phyloP scores from a whole-genome alignment of 495 filamentous ascomycete genomes.

The Penicillium waksmanii region DNA sequence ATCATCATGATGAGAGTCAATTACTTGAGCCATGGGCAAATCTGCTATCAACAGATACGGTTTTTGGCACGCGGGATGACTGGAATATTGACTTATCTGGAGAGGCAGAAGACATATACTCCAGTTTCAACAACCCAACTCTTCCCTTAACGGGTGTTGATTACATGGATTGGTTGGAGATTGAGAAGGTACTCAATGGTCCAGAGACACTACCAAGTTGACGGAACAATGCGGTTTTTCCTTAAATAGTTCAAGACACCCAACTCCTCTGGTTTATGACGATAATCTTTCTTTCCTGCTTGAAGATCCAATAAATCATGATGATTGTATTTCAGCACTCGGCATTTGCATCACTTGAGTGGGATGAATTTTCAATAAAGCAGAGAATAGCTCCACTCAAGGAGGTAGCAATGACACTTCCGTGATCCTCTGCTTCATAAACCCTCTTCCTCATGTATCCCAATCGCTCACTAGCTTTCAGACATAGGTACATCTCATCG shows the following conservation, averaged over 20 bases:
- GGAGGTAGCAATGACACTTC: constrained; percentile 29
- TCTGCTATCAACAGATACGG: constrained; percentile 1
- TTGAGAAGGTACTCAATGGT: constrained; percentile 26
- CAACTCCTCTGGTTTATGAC: too few relatives aligned
- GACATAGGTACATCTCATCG: constrained; percentile 18
- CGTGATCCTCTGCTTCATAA: constrained; percentile 32
- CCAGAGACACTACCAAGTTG: constrained; percentile 1
- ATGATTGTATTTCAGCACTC: too few relatives aligned
- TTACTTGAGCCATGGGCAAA: constrained; percentile 24
- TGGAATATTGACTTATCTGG: constrained; percentile 24
- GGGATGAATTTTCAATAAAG: constrained; percentile 15
- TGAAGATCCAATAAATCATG: too few relatives aligned
- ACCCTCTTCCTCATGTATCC: constrained; percentile 11
- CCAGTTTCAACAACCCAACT: constrained; percentile 27
- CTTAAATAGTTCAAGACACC: too few relatives aligned
- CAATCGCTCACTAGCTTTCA: constrained; percentile 8
- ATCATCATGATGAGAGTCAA: constrained; percentile 13
- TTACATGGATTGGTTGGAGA: constrained; percentile 29
- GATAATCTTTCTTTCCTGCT: too few relatives aligned
- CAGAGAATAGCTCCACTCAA: constrained; percentile 25
- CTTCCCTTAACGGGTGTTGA: constrained; percentile 27
- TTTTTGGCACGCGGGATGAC: constrained; percentile 24
- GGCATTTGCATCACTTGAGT: not conserved
- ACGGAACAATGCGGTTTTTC: not conserved
- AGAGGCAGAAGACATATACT: constrained; percentile 28